Percentiles rank a stretch among this genome's conserved stretches.
phyloP scores from a whole-genome alignment of 2,329 filamentous ascomycete genomes.

The Lasiodiplodia sp. region DNA sequence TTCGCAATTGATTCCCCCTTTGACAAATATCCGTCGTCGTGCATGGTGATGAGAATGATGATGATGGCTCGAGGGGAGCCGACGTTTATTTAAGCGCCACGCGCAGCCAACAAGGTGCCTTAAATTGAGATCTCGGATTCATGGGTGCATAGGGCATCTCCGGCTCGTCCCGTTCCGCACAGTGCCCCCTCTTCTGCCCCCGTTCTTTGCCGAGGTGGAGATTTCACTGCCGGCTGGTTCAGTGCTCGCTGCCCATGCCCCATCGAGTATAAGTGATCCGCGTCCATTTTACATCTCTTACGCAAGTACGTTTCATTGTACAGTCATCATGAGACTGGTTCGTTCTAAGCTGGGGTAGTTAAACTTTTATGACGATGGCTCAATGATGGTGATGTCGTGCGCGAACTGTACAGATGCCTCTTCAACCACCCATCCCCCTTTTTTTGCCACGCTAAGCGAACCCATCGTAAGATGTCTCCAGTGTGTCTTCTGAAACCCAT shows the following conservation, averaged over 20 bases:
- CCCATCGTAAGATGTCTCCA: background rate
- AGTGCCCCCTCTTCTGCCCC: background rate
- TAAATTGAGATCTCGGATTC: constrained; percentile 7
- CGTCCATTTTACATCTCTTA: background rate
- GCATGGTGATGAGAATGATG: background rate
- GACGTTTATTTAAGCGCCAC: constrained; percentile 10
- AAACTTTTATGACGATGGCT: too few relatives aligned
- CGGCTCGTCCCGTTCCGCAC: constrained; percentile 21
- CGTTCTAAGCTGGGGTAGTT: background rate
- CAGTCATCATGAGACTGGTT: background rate
- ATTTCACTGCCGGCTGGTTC: background rate
- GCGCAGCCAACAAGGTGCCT: constrained; percentile 21
- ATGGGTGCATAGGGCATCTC: constrained; percentile 16
- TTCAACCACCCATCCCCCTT: background rate
- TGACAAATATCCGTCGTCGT: background rate
- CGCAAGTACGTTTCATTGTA: background rate
- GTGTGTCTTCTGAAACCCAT: background rate
- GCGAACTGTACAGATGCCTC: too few relatives aligned
- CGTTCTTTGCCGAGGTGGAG: constrained; percentile 18
- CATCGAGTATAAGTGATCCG: too few relatives aligned
- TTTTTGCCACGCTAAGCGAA: background rate
- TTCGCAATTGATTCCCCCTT: constrained; percentile 25
- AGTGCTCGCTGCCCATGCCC: background rate
- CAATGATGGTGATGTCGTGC: too few relatives aligned
- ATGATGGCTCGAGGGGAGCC: background rate